Percentiles rank a stretch among this genome's conserved stretches.
These are phyloP conservation scores for Penicillium coffeae DNA, from an alignment of 495 filamentous ascomycete species.

Conservation along the genomic window DNA sequence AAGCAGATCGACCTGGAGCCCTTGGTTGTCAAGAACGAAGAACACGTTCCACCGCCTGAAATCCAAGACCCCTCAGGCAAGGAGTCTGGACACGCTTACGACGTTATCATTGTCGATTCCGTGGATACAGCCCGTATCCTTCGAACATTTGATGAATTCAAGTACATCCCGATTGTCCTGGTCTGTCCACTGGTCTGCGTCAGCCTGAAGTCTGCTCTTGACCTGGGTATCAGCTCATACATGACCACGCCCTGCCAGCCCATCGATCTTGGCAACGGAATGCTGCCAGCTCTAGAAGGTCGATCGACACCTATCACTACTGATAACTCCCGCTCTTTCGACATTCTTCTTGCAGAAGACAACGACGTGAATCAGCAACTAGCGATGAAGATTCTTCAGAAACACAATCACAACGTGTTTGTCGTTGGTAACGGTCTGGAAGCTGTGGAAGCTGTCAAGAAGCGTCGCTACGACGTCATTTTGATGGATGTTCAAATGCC, in stretches of 20 bases:
- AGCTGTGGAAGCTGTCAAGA: conserved; percentile 83
- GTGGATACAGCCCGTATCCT: conserved; percentile 83
- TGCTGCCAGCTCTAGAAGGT: conserved; percentile 96
- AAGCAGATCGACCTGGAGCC: conserved; percentile 75
- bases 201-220: conserved; percentile 88
- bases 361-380: conserved; percentile 97
- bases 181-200: conserved; percentile 88
- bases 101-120: conserved; percentile 96
- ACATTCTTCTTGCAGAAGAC: conserved; percentile 94
- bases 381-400: conserved; percentile 95
- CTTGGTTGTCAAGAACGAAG: conserved; percentile 68
- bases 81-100: conserved; percentile 68
- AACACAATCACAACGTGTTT: conserved; percentile 94
- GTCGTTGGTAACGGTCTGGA: conserved; percentile 95
- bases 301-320: conserved; percentile 86
- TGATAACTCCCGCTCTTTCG: conserved; percentile 92
- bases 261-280: conserved; percentile 95
- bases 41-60: conserved; percentile 57
- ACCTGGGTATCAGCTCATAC: conserved; percentile 95
- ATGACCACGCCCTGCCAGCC: conserved; percentile 97
- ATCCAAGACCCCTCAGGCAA: conserved; percentile 52
- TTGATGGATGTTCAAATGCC: conserved; percentile 99
- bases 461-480: conserved; percentile 90
- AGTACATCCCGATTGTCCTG: conserved; percentile 95
- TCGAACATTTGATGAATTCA: conserved; percentile 87